phyloP scores from a whole-genome alignment of 352 stramenopile species.

The Phytophthora melonis region DNA sequence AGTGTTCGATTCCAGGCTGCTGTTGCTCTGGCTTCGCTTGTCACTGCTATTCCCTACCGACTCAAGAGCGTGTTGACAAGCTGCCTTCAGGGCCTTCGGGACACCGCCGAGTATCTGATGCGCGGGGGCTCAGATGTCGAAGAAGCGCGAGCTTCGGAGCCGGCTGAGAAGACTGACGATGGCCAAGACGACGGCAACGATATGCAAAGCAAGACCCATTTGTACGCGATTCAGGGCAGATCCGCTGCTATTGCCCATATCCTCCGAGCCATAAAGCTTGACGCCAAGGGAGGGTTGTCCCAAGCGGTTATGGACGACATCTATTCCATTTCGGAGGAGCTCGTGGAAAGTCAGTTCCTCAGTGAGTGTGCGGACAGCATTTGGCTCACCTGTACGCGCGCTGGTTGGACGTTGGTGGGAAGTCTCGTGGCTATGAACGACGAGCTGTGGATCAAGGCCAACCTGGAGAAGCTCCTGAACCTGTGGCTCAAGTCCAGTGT shows the following conservation, averaged over 20 bases:
- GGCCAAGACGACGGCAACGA: slow-evolving; percentile 46
- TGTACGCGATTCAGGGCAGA: slow-evolving; percentile 84
- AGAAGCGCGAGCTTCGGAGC: slow-evolving; percentile 23
- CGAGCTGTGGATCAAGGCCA: slow-evolving; percentile 65
- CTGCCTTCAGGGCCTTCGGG: slow-evolving; percentile 54
- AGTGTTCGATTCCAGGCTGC: slow-evolving; percentile 78
- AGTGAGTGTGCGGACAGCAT: slow-evolving; percentile 82
- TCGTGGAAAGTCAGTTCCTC: slow-evolving; percentile 85
- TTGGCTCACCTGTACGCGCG: slow-evolving; percentile 89
- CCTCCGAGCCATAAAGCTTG: slow-evolving; percentile 57
- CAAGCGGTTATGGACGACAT: slow-evolving; percentile 69
- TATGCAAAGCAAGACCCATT: slow-evolving; percentile 65
- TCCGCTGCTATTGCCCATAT: slow-evolving; percentile 76
- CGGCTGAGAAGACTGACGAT: slow-evolving; percentile 26
- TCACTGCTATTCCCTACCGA: slow-evolving; percentile 73
- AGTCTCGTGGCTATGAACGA: slow-evolving; percentile 76
- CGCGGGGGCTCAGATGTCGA: slow-evolving; percentile 42
- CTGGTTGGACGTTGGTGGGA: slow-evolving; percentile 81
- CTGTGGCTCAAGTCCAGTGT: slow-evolving; percentile 84
- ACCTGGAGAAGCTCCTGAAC: slow-evolving; percentile 66
- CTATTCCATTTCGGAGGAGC: slow-evolving; percentile 69
- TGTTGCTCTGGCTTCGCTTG: slow-evolving; percentile 68
- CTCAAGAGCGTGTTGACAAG: slow-evolving; percentile 56
- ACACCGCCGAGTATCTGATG: slow-evolving; percentile 53
- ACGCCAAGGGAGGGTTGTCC: slow-evolving; percentile 56